Conservation (phyloP, 2,329 filamentous ascomycete genomes). For the Trichoderma lentiforme region DNA sequence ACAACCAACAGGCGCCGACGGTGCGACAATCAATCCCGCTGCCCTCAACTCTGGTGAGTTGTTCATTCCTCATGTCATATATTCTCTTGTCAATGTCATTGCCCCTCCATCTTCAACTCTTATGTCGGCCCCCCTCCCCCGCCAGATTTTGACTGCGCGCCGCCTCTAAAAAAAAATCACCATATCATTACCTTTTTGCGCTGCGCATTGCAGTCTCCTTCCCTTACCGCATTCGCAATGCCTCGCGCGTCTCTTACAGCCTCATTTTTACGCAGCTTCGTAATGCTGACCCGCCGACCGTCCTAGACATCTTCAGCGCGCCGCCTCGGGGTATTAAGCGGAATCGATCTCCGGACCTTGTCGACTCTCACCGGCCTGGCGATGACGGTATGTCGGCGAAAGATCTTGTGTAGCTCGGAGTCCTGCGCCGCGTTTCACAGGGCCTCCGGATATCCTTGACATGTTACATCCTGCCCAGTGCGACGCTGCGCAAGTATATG, state of each 20-base stretch:
- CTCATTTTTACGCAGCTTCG: background rate
- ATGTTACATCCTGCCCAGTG: slow-evolving; percentile 34
- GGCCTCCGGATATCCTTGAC: slow-evolving; percentile 18
- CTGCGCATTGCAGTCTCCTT: background rate
- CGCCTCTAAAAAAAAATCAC: background rate
- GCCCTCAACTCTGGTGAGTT: slow-evolving; percentile 76
- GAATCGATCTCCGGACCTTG: slow-evolving; percentile 69
- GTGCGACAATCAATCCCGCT: slow-evolving; percentile 87
- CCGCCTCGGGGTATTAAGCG: slow-evolving; percentile 71
- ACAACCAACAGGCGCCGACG: slow-evolving; percentile 69
- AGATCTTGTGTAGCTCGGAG: slow-evolving; percentile 34
- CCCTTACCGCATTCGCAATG: slow-evolving; percentile 7
- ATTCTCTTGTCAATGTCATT: background rate
- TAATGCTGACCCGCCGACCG: slow-evolving; percentile 27
- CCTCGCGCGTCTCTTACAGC: background rate
- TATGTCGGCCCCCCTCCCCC: slow-evolving; percentile 2
- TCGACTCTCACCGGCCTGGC: slow-evolving; percentile 52
- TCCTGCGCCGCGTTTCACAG: slow-evolving; percentile 33
- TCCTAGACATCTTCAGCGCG: slow-evolving; percentile 49
- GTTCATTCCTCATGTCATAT: slow-evolving; percentile 11
- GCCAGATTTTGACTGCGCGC: background rate
- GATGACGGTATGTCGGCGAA: slow-evolving; percentile 67
- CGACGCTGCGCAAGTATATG: slow-evolving; percentile 27
- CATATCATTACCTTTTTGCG: background rate
- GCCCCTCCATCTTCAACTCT: slow-evolving; percentile 10